Base-by-base conservation (phyloP, 768 basidiomycete genomes). In the Rossbeevera mucosa region DNA sequence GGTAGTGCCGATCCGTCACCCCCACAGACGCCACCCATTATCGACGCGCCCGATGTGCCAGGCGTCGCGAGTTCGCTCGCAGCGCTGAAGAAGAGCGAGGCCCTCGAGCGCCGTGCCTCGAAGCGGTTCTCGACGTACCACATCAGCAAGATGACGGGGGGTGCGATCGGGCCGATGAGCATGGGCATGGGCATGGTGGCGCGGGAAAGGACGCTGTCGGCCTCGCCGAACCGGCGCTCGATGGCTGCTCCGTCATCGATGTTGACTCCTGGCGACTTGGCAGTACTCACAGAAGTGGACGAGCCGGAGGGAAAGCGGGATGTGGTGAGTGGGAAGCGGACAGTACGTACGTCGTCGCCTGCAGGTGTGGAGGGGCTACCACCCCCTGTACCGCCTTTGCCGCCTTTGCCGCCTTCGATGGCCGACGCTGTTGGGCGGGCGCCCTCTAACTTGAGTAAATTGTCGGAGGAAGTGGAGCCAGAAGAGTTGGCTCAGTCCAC, bases 71-170 rank as follows among this genome's bases (percentile, higher is more conserved):
- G 82, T 62, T 88, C 91, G 5, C 78, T 98, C 9, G 92, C 91
- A 7, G 93, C 93, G 7, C 76, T 99, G 43, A 88, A 94, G 70
- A 84, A 87, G 61, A 85, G 81, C 47, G 93, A 94, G 59, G 79
- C 83, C 1, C 79, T 98, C 33, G 91, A 94, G 61, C 82, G 95
- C 20, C 79, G 95, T 43, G 95, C 95, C 16, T 94, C 91, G 20
- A 97, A 97, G 66, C 88, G 96, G 0, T 98, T 94, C 72, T 96
- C 94, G 40, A 85, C 86, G 2, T 98, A 95, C 66, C 91, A 94
- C 57, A 88, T 97, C 61, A 85, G 88, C 44, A 94, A 94, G 72
- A 94, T 98, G 86, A 86, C 91, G 3, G 83, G 85, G 14, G 73
- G 68, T 22, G 52, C 48, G 29, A 36, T 36, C 33, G 33, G 33